Base-by-base conservation (phyloP, 1,284 basidiomycete species). In the Schizophyllum amplum region DNA sequence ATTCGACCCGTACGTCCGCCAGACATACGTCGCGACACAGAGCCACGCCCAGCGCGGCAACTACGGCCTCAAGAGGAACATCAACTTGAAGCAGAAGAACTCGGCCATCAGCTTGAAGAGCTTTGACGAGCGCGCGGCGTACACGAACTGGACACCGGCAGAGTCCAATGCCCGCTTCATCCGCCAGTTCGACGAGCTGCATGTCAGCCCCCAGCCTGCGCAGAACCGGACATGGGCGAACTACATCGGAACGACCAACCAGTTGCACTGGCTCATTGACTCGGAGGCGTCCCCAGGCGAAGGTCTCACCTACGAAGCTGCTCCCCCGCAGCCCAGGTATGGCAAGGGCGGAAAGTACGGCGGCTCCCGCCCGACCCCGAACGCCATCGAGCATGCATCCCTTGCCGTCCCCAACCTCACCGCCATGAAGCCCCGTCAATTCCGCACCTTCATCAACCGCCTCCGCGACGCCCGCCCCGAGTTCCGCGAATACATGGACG, bases 11-110 rank as follows among this genome's bases (percentile, higher is more conserved):
- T 65, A 69, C 50, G 89, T 92, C 60, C 76, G 78, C 51, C 87
- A 91, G 65, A 80, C 87, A 26, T 92, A 90, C 69, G 78, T 82
- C 23, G 73, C 87, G 0, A 78, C 81, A 54, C 80, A 81, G 51
- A 85, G 84, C 46, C 76, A 87, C 65, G 81, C 84, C 2, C 75
- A 83, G 64, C 80, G 89, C 27, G 89, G 89, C 55, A 80, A 90
- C 69, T 92, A 82, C 78, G 89, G 89, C 42, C 72, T 91, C 59
- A 92, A 92, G 70, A 82, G 90, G 0, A 84, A 88, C 33, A 78
- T 91, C 22, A 73, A 85, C 5, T 70, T 87, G 56, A 80, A 82
- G 53, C 78, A 83, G 46, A 78, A 80, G 53, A 78, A 82, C 60
- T 80, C 81, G 5, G 79, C 76, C 64, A 80, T 91, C 57, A 81